Evolutionary conservation across 2,329 filamentous ascomycete species (phyloP).

Genomic region (Alternaria angustiovoidea): DNA sequence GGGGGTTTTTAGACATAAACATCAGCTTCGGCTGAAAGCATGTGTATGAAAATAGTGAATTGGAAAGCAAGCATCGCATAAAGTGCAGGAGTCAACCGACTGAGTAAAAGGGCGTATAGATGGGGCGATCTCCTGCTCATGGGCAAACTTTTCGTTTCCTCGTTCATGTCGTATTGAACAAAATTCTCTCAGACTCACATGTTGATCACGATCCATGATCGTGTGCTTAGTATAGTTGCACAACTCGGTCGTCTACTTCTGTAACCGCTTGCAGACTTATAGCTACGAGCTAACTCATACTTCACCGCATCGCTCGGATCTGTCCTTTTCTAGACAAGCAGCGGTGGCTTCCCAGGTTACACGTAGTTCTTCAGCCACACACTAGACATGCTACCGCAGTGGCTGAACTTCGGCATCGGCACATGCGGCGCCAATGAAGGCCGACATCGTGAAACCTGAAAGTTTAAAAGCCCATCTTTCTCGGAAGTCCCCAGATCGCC

Average conservation of each 20-base stretch:
- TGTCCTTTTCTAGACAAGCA: background rate
- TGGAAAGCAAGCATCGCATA: background rate
- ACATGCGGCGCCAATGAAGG: background rate
- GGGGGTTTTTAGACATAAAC: background rate
- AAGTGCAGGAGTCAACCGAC: background rate
- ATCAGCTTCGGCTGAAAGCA: background rate
- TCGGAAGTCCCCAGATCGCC: background rate
- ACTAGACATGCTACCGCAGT: background rate
- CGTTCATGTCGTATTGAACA: background rate
- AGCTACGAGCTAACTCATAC: background rate
- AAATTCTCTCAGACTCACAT: background rate
- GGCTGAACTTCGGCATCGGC: slow-evolving; percentile 2
- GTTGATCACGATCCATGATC: background rate
- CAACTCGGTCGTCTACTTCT: background rate
- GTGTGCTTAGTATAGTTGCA: background rate
- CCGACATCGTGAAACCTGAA: background rate
- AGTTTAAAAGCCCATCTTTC: slow-evolving; percentile 1
- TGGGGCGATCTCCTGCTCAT: background rate
- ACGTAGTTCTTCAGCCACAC: background rate
- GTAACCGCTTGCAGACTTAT: background rate
- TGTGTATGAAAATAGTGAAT: background rate
- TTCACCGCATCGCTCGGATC: background rate
- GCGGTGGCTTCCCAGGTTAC: background rate
- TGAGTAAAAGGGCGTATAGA: background rate
- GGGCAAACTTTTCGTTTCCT: background rate